Evolutionary conservation across 495 filamentous ascomycete genomes (phyloP).

Genomic region (Parachaetomium inaequale): DNA sequence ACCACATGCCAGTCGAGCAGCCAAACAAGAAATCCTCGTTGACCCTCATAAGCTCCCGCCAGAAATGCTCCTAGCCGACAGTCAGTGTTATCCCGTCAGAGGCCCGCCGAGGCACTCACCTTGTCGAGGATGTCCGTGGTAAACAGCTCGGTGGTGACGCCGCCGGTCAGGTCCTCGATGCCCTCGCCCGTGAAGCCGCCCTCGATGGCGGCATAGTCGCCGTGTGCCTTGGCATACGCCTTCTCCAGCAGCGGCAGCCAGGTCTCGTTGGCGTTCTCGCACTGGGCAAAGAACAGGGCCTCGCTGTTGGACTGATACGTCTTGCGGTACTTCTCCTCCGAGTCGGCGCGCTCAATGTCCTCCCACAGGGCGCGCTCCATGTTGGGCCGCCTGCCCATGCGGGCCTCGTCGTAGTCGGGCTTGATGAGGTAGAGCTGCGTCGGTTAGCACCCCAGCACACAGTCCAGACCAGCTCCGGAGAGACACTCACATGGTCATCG

Average conservation of each 20-base stretch:
- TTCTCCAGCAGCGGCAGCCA: conserved; percentile 95
- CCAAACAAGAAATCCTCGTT: conserved; percentile 88
- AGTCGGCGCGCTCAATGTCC: conserved; percentile 63
- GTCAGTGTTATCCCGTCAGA: background rate
- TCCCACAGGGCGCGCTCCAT: conserved; percentile 67
- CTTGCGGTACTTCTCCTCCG: conserved; percentile 73
- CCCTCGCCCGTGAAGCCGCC: conserved; percentile 85
- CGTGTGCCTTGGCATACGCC: conserved; percentile 94
- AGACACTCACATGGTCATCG: conserved; percentile 52
- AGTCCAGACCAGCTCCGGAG: background rate
- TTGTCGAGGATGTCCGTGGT: conserved; percentile 83
- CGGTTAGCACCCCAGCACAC: background rate
- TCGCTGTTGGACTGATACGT: conserved; percentile 69
- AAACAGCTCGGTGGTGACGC: conserved; percentile 77
- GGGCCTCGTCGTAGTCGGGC: conserved; percentile 70
- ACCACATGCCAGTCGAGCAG: conserved; percentile 62
- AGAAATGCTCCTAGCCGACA: conserved; percentile 64
- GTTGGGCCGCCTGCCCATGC: conserved; percentile 36
- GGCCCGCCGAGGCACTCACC: background rate
- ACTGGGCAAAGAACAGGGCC: conserved; percentile 83
- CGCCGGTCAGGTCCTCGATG: conserved; percentile 89
- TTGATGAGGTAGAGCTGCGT: conserved; percentile 66
- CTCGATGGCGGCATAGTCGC: conserved; percentile 78
- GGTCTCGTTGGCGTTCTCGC: conserved; percentile 81
- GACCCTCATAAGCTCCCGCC: conserved; percentile 78